Evolutionary conservation across 805 yeast species (phyloP).

Genomic region (Maudiozyma turicensis): DNA sequence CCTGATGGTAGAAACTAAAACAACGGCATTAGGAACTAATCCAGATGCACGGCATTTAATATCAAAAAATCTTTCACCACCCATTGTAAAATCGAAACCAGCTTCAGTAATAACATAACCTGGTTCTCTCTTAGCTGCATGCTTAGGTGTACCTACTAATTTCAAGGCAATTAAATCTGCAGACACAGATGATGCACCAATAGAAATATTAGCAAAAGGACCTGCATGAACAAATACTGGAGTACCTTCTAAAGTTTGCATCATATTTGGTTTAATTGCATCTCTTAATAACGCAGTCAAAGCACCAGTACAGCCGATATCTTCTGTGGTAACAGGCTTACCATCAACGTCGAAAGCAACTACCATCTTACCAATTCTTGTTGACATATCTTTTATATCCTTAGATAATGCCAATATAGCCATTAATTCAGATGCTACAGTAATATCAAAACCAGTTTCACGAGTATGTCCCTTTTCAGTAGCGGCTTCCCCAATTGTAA

Average conservation of each 20-base stretch:
- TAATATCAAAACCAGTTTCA: conserved; percentile 86
- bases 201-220: conserved; percentile 94
- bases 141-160: conserved; percentile 58
- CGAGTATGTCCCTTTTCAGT: conserved; percentile 86
- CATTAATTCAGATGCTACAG: conserved; percentile 95
- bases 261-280: conserved; percentile 90
- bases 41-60: conserved; percentile 93
- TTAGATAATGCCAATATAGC: conserved; percentile 83
- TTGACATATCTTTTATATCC: conserved; percentile 72
- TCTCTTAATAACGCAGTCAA: conserved; percentile 89
- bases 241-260: conserved; percentile 97
- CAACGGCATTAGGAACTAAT: conserved; percentile 78
- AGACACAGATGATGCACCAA: conserved; percentile 90
- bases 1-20: conserved; percentile 89
- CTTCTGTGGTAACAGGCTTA: conserved; percentile 86
- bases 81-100: conserved; percentile 98
- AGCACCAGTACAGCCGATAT: conserved; percentile 93
- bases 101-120: conserved; percentile 97
- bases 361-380: conserved; percentile 80
- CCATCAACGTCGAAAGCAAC: conserved; percentile 72
- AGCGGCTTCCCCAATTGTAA: conserved; percentile 85
- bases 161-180: conserved; percentile 91
- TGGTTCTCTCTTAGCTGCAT: conserved; percentile 26
- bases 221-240: conserved; percentile 98
- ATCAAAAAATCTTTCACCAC: conserved; percentile 94